A percentile compares a stretch with the other conserved stretches of the same genome.
phyloP scores from a whole-genome alignment of 768 basidiomycete genomes.

The Crepidotus variabilis region DNA sequence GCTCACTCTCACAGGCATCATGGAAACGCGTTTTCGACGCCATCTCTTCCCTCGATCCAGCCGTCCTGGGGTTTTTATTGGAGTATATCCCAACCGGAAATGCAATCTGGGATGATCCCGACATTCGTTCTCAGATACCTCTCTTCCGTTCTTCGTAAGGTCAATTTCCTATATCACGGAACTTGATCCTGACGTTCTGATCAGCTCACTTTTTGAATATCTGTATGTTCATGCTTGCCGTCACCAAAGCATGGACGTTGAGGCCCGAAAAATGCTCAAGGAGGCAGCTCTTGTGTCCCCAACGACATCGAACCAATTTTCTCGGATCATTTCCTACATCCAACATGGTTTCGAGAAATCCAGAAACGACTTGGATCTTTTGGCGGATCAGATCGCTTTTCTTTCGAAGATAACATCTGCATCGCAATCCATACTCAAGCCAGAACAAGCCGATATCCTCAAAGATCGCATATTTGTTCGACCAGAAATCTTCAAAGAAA shows the following conservation, averaged over 20 bases:
- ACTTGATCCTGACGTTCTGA: slow-evolving; percentile 1
- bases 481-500: slow-evolving; percentile 6
- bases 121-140: slow-evolving; percentile 23
- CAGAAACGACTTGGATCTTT: slow-evolving; percentile 14
- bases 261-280: slow-evolving; percentile 31
- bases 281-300: slow-evolving; percentile 24
- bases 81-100: slow-evolving; percentile 40
- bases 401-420: slow-evolving; percentile 32
- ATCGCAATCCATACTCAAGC: slow-evolving; percentile 22
- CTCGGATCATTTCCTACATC: slow-evolving; percentile 13
- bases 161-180: not conserved
- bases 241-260: slow-evolving; percentile 21
- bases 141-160: slow-evolving; percentile 20
- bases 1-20: slow-evolving; percentile 29
- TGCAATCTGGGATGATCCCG: slow-evolving; percentile 38
- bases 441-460: slow-evolving; percentile 27
- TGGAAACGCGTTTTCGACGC: slow-evolving; percentile 36
- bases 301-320: slow-evolving; percentile 25
- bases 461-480: slow-evolving; percentile 36
- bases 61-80: slow-evolving; percentile 38
- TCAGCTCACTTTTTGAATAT: slow-evolving; percentile 37
- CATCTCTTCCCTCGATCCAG: slow-evolving; percentile 37
- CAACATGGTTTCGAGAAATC: slow-evolving; percentile 18
- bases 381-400: slow-evolving; percentile 31
- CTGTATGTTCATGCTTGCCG: slow-evolving; percentile 35